These are phyloP conservation scores for Arachnopeziza araneosa DNA, from an alignment of 2,329 filamentous ascomycete genomes.

Conservation along the genomic window DNA sequence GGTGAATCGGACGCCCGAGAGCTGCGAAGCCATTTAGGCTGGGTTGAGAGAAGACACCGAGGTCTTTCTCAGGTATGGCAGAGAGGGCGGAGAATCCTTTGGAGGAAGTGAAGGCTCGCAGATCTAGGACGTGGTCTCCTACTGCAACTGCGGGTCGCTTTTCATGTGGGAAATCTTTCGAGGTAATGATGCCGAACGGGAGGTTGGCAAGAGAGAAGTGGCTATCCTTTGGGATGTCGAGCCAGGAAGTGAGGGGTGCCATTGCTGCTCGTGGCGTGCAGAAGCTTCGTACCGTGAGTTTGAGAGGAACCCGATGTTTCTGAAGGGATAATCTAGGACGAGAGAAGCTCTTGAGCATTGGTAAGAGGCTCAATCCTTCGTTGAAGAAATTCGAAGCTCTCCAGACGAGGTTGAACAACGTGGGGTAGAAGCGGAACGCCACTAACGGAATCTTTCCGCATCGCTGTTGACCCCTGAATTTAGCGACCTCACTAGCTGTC, in stretches of 20 bases:
- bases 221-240: slow-evolving; percentile 25
- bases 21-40: slow-evolving; percentile 70
- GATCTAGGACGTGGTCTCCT: slow-evolving; percentile 61
- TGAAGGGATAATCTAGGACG: not conserved
- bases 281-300: not conserved
- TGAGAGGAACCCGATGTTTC: not conserved
- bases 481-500: not conserved
- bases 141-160: slow-evolving; percentile 61
- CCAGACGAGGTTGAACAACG: not conserved
- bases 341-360: not conserved
- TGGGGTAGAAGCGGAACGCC: not conserved
- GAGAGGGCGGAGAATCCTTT: slow-evolving; percentile 56
- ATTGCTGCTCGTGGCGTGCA: slow-evolving; percentile 16
- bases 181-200: slow-evolving; percentile 69
- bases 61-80: slow-evolving; percentile 31
- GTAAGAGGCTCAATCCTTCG: not conserved
- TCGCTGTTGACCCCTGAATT: not conserved
- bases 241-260: slow-evolving; percentile 29
- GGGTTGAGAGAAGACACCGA: slow-evolving; percentile 47
- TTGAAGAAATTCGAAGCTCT: not conserved
- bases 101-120: slow-evolving; percentile 53
- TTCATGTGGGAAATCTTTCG: slow-evolving; percentile 35
- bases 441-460: not conserved
- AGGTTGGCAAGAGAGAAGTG: slow-evolving; percentile 69
- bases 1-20: slow-evolving; percentile 62